Conservation (phyloP, 768 basidiomycete species). For the Hortiboletus campestris region DNA sequence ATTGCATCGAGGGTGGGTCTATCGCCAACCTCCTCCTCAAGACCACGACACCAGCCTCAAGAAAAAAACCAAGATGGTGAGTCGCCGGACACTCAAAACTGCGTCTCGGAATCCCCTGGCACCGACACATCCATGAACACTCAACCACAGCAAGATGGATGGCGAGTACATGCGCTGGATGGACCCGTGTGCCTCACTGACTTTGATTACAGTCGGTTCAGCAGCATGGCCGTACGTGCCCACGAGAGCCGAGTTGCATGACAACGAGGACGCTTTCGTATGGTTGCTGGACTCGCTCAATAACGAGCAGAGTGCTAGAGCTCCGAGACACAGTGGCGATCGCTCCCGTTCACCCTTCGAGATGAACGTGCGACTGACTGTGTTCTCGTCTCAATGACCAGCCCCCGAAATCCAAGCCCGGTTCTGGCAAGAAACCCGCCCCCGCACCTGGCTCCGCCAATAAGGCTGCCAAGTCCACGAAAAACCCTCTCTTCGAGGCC, state of each 20-base stretch:
- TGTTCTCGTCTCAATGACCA: conserved; percentile 88
- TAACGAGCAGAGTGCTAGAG: conserved; percentile 44
- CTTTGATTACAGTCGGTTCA: conserved; percentile 22
- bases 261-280: conserved; percentile 38
- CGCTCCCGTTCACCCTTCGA: conserved; percentile 21
- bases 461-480: conserved; percentile 72
- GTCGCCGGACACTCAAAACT: conserved; percentile 25
- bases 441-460: conserved; percentile 78
- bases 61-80: conserved; percentile 50
- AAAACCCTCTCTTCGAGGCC: conserved; percentile 96
- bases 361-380: conserved; percentile 37
- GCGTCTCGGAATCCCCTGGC: conserved; percentile 39
- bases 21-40: conserved; percentile 11
- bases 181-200: conserved; percentile 17
- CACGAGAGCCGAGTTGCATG: conserved; percentile 38
- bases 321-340: conserved; percentile 45
- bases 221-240: conserved; percentile 10
- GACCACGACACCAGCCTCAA: conserved; percentile 37
- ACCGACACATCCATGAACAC: conserved; percentile 37
- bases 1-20: background rate
- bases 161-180: conserved; percentile 46
- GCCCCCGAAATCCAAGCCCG: conserved; percentile 69
- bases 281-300: conserved; percentile 41
- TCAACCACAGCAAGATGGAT: conserved; percentile 43
- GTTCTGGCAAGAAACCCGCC: conserved; percentile 81